Conservation (phyloP, 208 protist genomes). For the Wallacemonas sp. region DNA sequence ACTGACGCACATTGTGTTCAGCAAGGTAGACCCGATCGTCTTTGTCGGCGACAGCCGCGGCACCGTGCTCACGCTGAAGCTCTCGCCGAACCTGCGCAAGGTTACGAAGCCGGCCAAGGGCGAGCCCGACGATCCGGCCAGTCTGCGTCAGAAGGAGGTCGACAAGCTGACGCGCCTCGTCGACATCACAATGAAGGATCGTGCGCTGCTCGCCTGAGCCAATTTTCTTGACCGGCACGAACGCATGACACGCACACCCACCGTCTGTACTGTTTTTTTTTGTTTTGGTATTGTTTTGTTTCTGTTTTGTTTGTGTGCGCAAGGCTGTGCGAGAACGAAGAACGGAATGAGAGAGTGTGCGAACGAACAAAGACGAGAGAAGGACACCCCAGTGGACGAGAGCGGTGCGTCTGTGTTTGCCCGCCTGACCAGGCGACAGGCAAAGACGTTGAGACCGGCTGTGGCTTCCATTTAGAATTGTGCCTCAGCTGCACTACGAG, state of each 20-base stretch:
- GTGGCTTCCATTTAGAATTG: no score
- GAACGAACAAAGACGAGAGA: neutral
- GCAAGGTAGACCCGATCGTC: slow-evolving; percentile 90
- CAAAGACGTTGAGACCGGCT: no score
- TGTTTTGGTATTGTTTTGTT: neutral
- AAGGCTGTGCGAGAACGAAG: no score
- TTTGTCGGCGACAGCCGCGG: slow-evolving; percentile 96
- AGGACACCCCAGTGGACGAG: neutral
- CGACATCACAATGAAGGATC: slow-evolving; percentile 91
- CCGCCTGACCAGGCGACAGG: no score
- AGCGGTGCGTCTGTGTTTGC: no score
- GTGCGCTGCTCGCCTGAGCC: slow-evolving; percentile 63
- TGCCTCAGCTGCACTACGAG: no score
- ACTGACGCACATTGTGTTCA: slow-evolving; percentile 96
- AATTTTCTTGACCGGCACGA: no score
- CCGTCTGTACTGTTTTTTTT: neutral
- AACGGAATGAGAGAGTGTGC: neutral
- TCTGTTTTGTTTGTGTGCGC: no score
- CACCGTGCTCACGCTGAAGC: slow-evolving; percentile 93
- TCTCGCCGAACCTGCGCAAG: slow-evolving; percentile 95
- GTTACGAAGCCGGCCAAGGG: slow-evolving; percentile 80
- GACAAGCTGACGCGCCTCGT: slow-evolving; percentile 91
- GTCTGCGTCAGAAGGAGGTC: slow-evolving; percentile 72
- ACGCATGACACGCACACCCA: neutral
- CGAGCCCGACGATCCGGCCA: slow-evolving; percentile 63